phyloP scores from a whole-genome alignment of 208 protist genomes.

The Wallacemonas sp. region DNA sequence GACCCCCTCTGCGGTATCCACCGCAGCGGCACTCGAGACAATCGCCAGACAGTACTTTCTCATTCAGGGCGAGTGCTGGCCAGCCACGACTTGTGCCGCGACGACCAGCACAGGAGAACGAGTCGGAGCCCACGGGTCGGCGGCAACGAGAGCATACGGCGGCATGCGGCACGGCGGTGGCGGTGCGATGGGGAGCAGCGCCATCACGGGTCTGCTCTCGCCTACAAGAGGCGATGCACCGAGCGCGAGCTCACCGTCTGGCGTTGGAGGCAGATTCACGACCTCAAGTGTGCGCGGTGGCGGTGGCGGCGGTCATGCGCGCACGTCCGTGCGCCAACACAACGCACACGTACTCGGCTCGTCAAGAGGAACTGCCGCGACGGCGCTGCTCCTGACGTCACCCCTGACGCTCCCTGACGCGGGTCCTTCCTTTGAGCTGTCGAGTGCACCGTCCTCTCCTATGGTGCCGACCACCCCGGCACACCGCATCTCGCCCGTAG shows the following conservation, averaged over 20 bases:
- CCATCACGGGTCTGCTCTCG: too few species aligned
- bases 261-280: too few species aligned
- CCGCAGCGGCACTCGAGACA: not conserved
- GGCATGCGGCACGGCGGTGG: too few species aligned
- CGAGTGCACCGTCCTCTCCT: not conserved
- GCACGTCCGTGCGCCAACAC: too few species aligned
- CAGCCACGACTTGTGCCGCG: not conserved
- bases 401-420: constrained; percentile 7
- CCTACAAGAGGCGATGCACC: too few species aligned
- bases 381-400: not conserved
- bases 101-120: not conserved
- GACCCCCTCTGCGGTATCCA: not conserved
- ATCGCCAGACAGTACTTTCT: constrained; percentile 5
- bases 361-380: not conserved
- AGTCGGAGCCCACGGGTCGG: too few species aligned
- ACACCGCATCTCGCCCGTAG: not conserved
- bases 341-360: too few species aligned
- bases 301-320: too few species aligned
- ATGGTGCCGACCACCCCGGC: not conserved
- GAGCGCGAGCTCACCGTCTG: too few species aligned
- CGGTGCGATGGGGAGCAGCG: too few species aligned
- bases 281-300: too few species aligned
- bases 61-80: not conserved
- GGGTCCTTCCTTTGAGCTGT: not conserved
- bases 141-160: too few species aligned